Evolutionary conservation across 1,284 basidiomycete genomes (phyloP).

Genomic region (Volvariella surrecta): DNA sequence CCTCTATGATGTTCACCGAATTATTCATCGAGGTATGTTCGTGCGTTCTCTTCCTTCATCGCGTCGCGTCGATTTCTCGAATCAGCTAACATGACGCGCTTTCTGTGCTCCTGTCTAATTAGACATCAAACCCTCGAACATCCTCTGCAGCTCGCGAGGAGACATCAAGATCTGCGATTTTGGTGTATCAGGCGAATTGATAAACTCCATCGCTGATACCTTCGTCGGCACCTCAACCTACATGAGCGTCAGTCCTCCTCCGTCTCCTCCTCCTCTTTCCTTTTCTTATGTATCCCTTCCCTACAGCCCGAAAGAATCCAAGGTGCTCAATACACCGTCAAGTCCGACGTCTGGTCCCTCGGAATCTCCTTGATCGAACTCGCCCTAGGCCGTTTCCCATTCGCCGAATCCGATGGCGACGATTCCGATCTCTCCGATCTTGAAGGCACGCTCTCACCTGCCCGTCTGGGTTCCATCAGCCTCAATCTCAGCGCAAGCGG

Average conservation of each 20-base stretch:
- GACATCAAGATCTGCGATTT: slow-evolving; percentile 99
- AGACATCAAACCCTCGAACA: slow-evolving; percentile 99
- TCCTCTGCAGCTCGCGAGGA: slow-evolving; percentile 90
- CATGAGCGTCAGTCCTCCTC: slow-evolving; percentile 82
- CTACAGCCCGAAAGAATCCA: slow-evolving; percentile 94
- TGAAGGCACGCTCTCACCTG: slow-evolving; percentile 8
- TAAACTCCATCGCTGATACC: slow-evolving; percentile 98
- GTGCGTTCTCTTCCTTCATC: background rate
- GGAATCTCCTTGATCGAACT: slow-evolving; percentile 95
- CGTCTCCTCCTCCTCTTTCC: background rate
- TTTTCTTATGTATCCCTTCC: slow-evolving; percentile 4
- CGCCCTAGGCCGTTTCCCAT: slow-evolving; percentile 30
- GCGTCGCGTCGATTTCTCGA: slow-evolving; percentile 7
- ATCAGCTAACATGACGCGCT: background rate
- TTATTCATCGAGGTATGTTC: slow-evolving; percentile 89
- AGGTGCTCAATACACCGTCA: slow-evolving; percentile 95
- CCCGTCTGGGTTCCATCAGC: slow-evolving; percentile 1
- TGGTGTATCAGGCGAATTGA: slow-evolving; percentile 96
- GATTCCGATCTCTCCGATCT: slow-evolving; percentile 19
- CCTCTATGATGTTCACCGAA: slow-evolving; percentile 98
- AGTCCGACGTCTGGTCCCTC: slow-evolving; percentile 96
- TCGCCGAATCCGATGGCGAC: slow-evolving; percentile 20
- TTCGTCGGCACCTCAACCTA: slow-evolving; percentile 99
- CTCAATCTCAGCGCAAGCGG: background rate
- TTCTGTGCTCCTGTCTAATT: too few species aligned